A percentile compares a stretch with the other conserved stretches of the same genome.
phyloP scores from a whole-genome alignment of 2,329 filamentous ascomycete genomes.

The Venturia nashicola region DNA sequence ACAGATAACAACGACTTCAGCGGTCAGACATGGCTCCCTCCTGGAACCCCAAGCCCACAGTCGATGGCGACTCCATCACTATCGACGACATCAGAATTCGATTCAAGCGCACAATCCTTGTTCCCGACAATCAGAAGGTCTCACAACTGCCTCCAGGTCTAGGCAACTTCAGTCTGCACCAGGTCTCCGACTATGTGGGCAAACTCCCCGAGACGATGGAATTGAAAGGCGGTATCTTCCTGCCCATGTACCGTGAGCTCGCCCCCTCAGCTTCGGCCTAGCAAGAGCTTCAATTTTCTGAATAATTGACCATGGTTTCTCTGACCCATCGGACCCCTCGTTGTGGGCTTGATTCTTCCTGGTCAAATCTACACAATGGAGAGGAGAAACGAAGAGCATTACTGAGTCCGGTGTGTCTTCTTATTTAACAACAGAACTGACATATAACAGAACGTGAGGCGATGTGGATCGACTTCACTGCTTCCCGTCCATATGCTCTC shows the following conservation, averaged over 20 bases:
- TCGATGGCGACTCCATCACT: background rate
- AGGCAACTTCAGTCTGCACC: conserved; percentile 29
- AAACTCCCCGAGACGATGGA: conserved; percentile 24
- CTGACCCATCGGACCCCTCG: no score
- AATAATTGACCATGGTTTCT: no score
- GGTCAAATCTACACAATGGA: no score
- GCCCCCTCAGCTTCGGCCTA: no score
- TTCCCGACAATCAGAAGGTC: conserved; percentile 26
- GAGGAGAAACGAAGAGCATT: no score
- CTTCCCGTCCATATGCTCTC: conserved; percentile 19
- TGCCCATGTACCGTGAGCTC: conserved; percentile 29
- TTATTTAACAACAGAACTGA: no score
- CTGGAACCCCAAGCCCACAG: background rate
- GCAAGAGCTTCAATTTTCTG: no score
- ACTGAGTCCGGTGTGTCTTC: no score
- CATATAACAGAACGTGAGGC: conserved; percentile 25
- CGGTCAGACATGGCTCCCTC: no score
- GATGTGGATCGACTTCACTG: conserved; percentile 27
- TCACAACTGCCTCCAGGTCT: conserved; percentile 24
- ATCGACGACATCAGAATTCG: conserved; percentile 16
- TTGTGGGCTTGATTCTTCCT: no score
- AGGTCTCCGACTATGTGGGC: conserved; percentile 19
- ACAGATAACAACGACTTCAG: no score
- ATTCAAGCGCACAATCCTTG: conserved; percentile 31
- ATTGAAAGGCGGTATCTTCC: conserved; percentile 30